phyloP scores from a whole-genome alignment of 2,329 filamentous ascomycete species.

The Cercospora sp. region DNA sequence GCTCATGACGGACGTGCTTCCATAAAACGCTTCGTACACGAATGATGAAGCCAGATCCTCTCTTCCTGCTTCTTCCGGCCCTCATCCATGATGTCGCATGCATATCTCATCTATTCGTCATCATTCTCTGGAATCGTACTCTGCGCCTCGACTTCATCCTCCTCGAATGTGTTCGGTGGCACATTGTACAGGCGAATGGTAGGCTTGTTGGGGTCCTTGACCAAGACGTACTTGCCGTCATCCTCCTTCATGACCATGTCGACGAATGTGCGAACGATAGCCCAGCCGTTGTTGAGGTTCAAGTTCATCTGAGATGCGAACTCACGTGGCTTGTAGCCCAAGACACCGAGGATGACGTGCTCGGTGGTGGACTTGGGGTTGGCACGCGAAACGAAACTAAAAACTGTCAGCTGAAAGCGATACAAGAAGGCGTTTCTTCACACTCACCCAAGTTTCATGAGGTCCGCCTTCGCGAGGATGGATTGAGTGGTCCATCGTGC shows the following conservation, averaged over 20 bases:
- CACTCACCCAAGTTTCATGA: slow-evolving; percentile 93
- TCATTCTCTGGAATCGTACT: slow-evolving; percentile 56
- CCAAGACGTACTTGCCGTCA: slow-evolving; percentile 71
- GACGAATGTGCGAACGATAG: slow-evolving; percentile 95
- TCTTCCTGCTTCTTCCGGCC: neutral
- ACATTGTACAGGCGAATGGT: slow-evolving; percentile 92
- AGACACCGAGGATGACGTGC: slow-evolving; percentile 91
- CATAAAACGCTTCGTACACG: neutral
- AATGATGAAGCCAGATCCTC: neutral
- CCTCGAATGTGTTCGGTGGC: slow-evolving; percentile 83
- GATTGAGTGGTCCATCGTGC: slow-evolving; percentile 96
- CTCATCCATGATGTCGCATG: neutral
- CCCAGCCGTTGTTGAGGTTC: slow-evolving; percentile 95
- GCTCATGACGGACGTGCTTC: neutral
- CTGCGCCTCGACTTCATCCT: slow-evolving; percentile 77
- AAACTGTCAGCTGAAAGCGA: slow-evolving; percentile 4
- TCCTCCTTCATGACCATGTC: slow-evolving; percentile 81
- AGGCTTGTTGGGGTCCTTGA: slow-evolving; percentile 94
- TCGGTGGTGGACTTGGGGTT: slow-evolving; percentile 91
- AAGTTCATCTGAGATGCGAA: slow-evolving; percentile 98
- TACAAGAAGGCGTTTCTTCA: slow-evolving; percentile 4
- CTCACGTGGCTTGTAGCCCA: slow-evolving; percentile 96
- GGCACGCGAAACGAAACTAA: slow-evolving; percentile 87
- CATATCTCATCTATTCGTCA: slow-evolving; percentile 48
- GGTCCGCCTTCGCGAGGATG: slow-evolving; percentile 93